Conservation (phyloP, 768 basidiomycete species). For the Suillus hirtellus region DNA sequence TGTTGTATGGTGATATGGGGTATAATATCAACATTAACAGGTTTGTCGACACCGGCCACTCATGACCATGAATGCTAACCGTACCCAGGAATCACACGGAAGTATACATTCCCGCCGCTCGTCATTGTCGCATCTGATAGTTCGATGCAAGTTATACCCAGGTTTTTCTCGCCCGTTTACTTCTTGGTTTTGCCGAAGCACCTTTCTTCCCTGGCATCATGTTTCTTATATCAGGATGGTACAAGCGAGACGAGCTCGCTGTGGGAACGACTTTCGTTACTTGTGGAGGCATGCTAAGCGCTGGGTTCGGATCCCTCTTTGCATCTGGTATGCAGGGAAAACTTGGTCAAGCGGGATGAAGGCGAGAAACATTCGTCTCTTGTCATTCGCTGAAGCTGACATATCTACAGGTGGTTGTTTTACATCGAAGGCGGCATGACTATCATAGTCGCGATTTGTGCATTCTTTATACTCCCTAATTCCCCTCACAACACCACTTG, state of each 20-base stretch:
- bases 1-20: constrained; percentile 69
- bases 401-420: constrained; percentile 57
- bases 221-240: constrained; percentile 67
- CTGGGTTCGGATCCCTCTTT: constrained; percentile 75
- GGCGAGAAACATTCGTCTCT: constrained; percentile 37
- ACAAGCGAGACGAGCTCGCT: constrained; percentile 62
- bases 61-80: constrained; percentile 19
- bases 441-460: constrained; percentile 45
- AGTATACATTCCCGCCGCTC: neutral
- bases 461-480: constrained; percentile 66
- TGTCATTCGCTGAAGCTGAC: neutral
- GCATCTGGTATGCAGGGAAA: constrained; percentile 73
- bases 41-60: constrained; percentile 24
- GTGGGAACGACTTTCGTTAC: constrained; percentile 61
- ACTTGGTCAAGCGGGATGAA: constrained; percentile 67
- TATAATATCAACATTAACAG: constrained; percentile 49
- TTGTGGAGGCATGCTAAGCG: constrained; percentile 70
- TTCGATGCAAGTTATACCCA: constrained; percentile 50
- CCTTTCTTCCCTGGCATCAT: constrained; percentile 66
- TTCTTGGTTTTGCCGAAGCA: constrained; percentile 69
- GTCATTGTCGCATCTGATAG: neutral
- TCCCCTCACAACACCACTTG: constrained; percentile 59
- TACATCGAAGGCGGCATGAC: constrained; percentile 61
- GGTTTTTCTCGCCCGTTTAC: constrained; percentile 67
- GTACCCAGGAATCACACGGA: constrained; percentile 37